Evolutionary conservation across 140 eudicot genomes (phyloP), one percentile per base, ranked within the genome.

Genomic region (Flaveria floridana): DNA sequence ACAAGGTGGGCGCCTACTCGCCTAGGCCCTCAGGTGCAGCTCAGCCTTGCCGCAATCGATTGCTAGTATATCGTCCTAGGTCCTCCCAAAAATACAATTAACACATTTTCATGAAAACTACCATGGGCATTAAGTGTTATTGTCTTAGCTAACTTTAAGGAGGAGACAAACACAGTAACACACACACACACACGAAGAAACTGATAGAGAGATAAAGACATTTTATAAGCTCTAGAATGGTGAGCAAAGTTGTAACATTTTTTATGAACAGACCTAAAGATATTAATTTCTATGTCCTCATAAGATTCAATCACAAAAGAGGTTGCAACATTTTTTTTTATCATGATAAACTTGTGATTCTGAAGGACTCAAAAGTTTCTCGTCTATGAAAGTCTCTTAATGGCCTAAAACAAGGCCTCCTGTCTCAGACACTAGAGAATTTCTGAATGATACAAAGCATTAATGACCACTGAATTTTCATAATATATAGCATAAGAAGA

Each of bases 21-120:
- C 37, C 37, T 3, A 30, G 37, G 37, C 37, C 37, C 37, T 30
- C 37, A 30, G 37, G 8, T 34, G 41, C 7, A 34, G 41, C 41
- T 5, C 7, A 6, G 41, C 41, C 41, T 34, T 34, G 30, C 26
- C 68, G 1, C 68, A 62, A 59, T 59, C 4, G 4, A 61, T 62
- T 62, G 11, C 21, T 26, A 1, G 6, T 30, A 30, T 30, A 28
- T 30, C 23, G 2, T 63, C 68, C 68, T 6, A 1, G 23, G 47
- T 63, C 68, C 13, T 63, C 68, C 68, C 68, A 23, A 4, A 59
- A 23, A 30, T 15, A 63, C 47, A 26, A 63, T 14, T 63, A 14
- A 61, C 19, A 14, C 18, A 13, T 61, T 61, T 61, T 25, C 42
- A 61, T 25, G 39, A 61, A 10, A 20, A 21, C 64, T 19, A 19